Evolutionary conservation across 2,329 filamentous ascomycete genomes (phyloP).

Genomic region (Talaromyces sp.): DNA sequence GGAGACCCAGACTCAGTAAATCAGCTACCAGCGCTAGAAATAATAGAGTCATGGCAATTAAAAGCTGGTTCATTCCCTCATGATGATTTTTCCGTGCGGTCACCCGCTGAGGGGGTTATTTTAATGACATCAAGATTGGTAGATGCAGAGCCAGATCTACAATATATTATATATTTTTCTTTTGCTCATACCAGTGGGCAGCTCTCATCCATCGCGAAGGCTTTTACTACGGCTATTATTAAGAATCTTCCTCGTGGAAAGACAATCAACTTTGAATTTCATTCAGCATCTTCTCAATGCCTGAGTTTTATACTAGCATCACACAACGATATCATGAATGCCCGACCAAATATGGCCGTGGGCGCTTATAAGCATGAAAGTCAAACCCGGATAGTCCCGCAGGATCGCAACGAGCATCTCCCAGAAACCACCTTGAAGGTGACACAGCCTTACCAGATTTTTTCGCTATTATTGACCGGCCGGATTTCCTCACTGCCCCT

Average conservation of each 20-base stretch:
- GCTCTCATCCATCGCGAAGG: conserved; percentile 3
- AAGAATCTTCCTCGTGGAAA: conserved; percentile 8
- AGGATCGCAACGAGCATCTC: conserved; percentile 2
- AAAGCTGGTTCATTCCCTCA: conserved; percentile 7
- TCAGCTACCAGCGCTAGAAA: not conserved
- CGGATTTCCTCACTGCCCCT: conserved; percentile 10
- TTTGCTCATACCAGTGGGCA: conserved; percentile 4
- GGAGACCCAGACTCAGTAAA: not conserved
- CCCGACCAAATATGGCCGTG: conserved; percentile 6
- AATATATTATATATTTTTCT: conserved; percentile 17
- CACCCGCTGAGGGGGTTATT: not conserved
- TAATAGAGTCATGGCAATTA: not conserved
- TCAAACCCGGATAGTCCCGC: conserved; percentile 3
- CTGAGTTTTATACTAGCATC: conserved; percentile 8
- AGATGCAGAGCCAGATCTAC: conserved; percentile 5
- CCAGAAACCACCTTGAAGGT: not conserved
- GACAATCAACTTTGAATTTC: conserved; percentile 13
- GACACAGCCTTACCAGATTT: conserved; percentile 10
- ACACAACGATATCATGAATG: conserved; percentile 9
- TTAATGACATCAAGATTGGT: not conserved
- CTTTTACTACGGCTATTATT: conserved; percentile 4
- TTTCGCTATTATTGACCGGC: conserved; percentile 10
- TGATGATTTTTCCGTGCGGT: not conserved
- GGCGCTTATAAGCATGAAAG: conserved; percentile 8
- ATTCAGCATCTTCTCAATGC: conserved; percentile 5